Conservation (phyloP, 257 asterid genomes). For the Solanum chmielewskii region DNA sequence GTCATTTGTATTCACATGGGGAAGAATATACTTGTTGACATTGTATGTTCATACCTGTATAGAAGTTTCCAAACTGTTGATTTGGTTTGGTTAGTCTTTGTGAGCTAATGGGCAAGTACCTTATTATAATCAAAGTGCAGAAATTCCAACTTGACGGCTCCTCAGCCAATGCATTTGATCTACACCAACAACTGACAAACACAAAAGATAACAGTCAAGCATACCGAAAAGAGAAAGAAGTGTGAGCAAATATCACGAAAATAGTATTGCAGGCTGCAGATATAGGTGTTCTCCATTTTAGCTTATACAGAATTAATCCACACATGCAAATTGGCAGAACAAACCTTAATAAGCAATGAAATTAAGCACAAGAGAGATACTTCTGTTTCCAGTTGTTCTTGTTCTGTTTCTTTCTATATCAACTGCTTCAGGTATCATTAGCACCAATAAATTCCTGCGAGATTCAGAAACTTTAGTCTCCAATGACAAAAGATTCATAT, state of each 20-base stretch:
- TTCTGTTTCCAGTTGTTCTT: background rate
- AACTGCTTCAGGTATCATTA: constrained; percentile 12
- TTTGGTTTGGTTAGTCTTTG: background rate
- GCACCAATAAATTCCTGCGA: background rate
- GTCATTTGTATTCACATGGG: background rate
- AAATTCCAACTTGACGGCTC: background rate
- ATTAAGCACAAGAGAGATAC: background rate
- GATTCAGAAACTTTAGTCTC: constrained; percentile 25
- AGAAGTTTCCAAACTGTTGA: background rate
- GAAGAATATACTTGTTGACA: background rate
- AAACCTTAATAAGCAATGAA: background rate
- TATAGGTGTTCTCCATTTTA: background rate
- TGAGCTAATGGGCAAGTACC: background rate
- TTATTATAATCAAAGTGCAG: background rate
- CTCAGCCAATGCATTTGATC: background rate
- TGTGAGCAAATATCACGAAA: background rate
- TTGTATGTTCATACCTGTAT: background rate
- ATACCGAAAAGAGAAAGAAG: background rate
- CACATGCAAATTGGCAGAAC: background rate
- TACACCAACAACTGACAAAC: background rate
- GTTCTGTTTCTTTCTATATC: background rate
- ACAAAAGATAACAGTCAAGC: background rate
- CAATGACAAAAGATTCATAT: constrained; percentile 9
- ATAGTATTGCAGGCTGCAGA: background rate
- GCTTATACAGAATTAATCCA: background rate